These are phyloP conservation scores for Fermentozyma sake DNA, from an alignment of 1,139 yeast genomes.

Conservation along the genomic window DNA sequence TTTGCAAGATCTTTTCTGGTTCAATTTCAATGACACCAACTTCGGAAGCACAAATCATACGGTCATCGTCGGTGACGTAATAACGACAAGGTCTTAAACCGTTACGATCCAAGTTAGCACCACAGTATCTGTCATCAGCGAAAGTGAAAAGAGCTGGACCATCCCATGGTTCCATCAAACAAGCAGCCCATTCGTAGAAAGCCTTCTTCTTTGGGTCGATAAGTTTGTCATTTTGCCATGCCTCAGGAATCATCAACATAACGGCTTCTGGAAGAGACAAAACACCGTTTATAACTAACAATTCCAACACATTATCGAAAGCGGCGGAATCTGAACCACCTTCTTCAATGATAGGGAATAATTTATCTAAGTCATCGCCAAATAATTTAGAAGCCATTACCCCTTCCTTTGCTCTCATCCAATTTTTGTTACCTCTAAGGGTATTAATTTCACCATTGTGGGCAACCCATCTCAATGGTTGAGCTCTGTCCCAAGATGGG, in stretches of 20 bases:
- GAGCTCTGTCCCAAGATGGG: slow-evolving; percentile 99
- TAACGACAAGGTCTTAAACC: slow-evolving; percentile 98
- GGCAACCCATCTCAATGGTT: slow-evolving; percentile 95
- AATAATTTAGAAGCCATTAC: slow-evolving; percentile 83
- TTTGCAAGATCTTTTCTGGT: slow-evolving; percentile 75
- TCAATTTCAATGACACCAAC: slow-evolving; percentile 94
- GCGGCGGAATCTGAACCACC: slow-evolving; percentile 99
- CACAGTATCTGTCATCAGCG: slow-evolving; percentile 97
- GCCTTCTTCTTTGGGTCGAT: slow-evolving; percentile 93
- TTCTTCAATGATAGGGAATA: slow-evolving; percentile 94
- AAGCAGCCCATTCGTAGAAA: slow-evolving; percentile 98
- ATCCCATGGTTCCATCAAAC: slow-evolving; percentile 99
- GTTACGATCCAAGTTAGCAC: slow-evolving; percentile 95
- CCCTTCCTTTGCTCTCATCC: slow-evolving; percentile 99
- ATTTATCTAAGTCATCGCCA: slow-evolving; percentile 86
- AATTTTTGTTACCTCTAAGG: slow-evolving; percentile 93
- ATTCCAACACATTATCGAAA: slow-evolving; percentile 89
- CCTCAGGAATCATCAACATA: slow-evolving; percentile 96
- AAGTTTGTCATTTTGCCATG: slow-evolving; percentile 84
- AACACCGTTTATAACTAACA: slow-evolving; percentile 87
- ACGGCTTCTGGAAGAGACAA: slow-evolving; percentile 94
- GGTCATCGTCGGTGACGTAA: slow-evolving; percentile 89
- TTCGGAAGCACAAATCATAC: slow-evolving; percentile 96
- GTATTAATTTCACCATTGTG: slow-evolving; percentile 99
- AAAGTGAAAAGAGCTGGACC: slow-evolving; percentile 97